Percentiles rank a stretch among this genome's conserved stretches.
phyloP scores from a whole-genome alignment of 306 rosid species.

The Oxytropis ochrocephala region DNA sequence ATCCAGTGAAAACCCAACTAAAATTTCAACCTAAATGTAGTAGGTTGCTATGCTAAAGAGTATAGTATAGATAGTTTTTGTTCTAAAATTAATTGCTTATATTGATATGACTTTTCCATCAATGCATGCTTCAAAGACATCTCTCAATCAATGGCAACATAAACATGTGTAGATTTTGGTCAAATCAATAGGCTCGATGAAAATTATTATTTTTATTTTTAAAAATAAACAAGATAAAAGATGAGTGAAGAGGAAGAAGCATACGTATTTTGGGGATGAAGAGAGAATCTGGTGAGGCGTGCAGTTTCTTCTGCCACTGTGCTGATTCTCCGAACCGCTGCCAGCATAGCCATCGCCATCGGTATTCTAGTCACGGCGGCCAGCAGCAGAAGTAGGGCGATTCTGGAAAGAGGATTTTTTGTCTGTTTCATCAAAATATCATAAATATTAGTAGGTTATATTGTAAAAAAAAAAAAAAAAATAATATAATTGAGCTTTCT shows the following conservation, averaged over 20 bases:
- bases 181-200: not conserved
- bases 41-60: not conserved
- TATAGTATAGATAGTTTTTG: not conserved
- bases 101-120: too few species aligned
- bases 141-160: not conserved
- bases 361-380: not conserved
- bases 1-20: not conserved
- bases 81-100: too few species aligned
- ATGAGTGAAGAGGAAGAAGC: not conserved
- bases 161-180: not conserved
- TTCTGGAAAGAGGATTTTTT: not conserved
- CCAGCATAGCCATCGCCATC: constrained; percentile 25
- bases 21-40: not conserved
- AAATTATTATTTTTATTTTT: not conserved
- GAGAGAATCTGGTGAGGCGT: constrained; percentile 56
- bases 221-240: not conserved
- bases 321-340: constrained; percentile 48
- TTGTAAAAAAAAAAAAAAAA: too few species aligned
- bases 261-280: constrained; percentile 67
- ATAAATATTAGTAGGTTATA: not conserved
- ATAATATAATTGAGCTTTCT: too few species aligned
- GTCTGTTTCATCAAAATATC: not conserved
- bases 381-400: not conserved
- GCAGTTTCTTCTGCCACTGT: constrained; percentile 37
- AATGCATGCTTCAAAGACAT: too few species aligned